These are phyloP conservation scores for Arctostaphylos glauca DNA, from an alignment of 148 eudicot species.

Conservation along the genomic window DNA sequence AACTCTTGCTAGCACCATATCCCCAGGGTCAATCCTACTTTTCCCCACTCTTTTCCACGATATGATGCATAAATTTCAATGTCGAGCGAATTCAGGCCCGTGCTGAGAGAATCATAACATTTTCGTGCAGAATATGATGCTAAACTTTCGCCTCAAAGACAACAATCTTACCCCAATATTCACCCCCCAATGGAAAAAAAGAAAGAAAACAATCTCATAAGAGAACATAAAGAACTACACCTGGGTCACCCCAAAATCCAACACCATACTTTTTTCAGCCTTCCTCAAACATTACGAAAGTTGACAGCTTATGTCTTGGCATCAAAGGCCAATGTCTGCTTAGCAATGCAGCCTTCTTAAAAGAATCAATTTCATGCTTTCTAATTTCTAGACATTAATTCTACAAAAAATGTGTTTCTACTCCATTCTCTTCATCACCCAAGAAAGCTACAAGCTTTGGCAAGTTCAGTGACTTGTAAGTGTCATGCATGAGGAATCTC, in stretches of 20 bases:
- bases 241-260: background rate
- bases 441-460: no score
- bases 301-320: background rate
- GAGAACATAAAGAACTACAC: background rate
- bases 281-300: background rate
- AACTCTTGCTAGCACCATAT: background rate
- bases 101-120: background rate
- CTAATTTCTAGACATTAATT: background rate
- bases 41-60: background rate
- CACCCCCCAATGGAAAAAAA: no score
- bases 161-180: no score
- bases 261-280: background rate
- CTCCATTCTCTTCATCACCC: no score
- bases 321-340: background rate
- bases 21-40: background rate
- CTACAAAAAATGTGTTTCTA: no score
- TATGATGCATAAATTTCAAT: background rate
- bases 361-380: background rate
- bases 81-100: no score
- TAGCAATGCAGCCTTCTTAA: background rate
- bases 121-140: background rate
- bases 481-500: no score
- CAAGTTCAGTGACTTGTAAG: no score
- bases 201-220: background rate
- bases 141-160: background rate